A percentile compares a stretch with the other conserved stretches of the same genome.
These are phyloP conservation scores for Aspergillus bridgeri DNA, from an alignment of 495 filamentous ascomycete species.

Conservation along the genomic window DNA sequence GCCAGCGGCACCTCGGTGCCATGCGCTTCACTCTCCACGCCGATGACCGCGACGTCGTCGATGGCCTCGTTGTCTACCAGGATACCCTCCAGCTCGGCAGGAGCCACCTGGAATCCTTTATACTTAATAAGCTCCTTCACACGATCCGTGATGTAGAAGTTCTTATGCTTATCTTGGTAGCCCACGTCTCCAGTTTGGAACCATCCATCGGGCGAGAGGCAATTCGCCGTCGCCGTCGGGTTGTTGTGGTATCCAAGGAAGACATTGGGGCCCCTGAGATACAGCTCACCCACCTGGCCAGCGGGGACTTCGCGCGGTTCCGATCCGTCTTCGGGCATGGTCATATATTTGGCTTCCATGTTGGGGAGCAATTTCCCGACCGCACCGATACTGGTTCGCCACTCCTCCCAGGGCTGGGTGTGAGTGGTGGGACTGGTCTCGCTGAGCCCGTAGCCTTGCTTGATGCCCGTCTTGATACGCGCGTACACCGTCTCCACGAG, in stretches of 20 bases:
- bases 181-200: constrained; percentile 67
- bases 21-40: constrained; percentile 64
- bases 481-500: constrained; percentile 75
- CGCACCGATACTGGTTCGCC: constrained; percentile 72
- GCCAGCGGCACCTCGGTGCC: constrained; percentile 83
- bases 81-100: constrained; percentile 82
- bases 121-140: constrained; percentile 92
- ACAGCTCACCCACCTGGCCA: constrained; percentile 67
- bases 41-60: constrained; percentile 80
- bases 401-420: constrained; percentile 69
- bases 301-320: constrained; percentile 54
- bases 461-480: constrained; percentile 70
- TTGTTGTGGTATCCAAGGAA: constrained; percentile 76
- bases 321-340: constrained; percentile 50
- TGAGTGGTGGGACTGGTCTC: constrained; percentile 60
- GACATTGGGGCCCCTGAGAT: constrained; percentile 58
- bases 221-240: constrained; percentile 61
- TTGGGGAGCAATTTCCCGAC: constrained; percentile 80
- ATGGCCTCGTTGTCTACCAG: constrained; percentile 69
- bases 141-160: constrained; percentile 77
- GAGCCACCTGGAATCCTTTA: constrained; percentile 82
- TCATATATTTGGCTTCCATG: constrained; percentile 75
- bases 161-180: constrained; percentile 55
- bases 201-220: constrained; percentile 57
- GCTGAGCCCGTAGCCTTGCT: constrained; percentile 88